Evolutionary conservation across 352 stramenopile species (phyloP).

Genomic region (Globisporangium uncinulatum): DNA sequence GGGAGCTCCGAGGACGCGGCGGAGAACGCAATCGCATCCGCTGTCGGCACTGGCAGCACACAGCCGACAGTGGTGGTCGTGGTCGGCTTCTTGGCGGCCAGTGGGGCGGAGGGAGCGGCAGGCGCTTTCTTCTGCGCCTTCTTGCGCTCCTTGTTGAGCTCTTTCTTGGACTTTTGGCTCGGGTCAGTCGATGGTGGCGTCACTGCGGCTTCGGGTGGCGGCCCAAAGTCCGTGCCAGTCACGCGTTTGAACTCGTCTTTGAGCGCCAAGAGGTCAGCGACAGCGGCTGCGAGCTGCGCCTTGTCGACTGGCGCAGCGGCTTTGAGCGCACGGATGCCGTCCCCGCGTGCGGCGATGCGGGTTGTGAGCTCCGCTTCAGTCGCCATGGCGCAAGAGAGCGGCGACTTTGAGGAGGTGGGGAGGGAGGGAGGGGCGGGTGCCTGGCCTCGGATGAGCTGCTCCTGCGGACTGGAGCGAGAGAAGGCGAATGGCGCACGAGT

Average conservation of each 20-base stretch:
- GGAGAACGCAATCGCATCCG: slow-evolving; percentile 61
- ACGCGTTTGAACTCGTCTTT: slow-evolving; percentile 74
- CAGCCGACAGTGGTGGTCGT: slow-evolving; percentile 23
- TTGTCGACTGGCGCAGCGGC: slow-evolving; percentile 48
- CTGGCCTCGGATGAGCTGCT: no score
- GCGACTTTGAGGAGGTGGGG: no score
- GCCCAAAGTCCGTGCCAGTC: slow-evolving; percentile 66
- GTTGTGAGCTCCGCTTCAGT: slow-evolving; percentile 50
- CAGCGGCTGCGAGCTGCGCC: slow-evolving; percentile 38
- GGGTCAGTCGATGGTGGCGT: slow-evolving; percentile 26
- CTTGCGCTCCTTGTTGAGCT: slow-evolving; percentile 87
- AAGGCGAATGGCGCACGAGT: no score
- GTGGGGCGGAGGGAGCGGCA: no score
- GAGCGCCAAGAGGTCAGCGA: slow-evolving; percentile 58
- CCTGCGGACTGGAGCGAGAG: no score
- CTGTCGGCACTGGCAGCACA: slow-evolving; percentile 34
- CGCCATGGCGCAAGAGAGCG: slow-evolving; percentile 17
- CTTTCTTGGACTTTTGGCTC: slow-evolving; percentile 72
- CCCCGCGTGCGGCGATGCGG: slow-evolving; percentile 59
- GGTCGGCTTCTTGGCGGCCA: slow-evolving; percentile 17
- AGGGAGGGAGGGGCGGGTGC: no score
- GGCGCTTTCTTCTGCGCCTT: slow-evolving; percentile 55
- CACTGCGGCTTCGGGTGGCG: slow-evolving; percentile 30
- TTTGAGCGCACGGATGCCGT: slow-evolving; percentile 74
- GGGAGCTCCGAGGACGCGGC: slow-evolving; percentile 38